These are phyloP conservation scores for Globisporangium camurandrum DNA, from an alignment of 352 stramenopile genomes.

Conservation along the genomic window DNA sequence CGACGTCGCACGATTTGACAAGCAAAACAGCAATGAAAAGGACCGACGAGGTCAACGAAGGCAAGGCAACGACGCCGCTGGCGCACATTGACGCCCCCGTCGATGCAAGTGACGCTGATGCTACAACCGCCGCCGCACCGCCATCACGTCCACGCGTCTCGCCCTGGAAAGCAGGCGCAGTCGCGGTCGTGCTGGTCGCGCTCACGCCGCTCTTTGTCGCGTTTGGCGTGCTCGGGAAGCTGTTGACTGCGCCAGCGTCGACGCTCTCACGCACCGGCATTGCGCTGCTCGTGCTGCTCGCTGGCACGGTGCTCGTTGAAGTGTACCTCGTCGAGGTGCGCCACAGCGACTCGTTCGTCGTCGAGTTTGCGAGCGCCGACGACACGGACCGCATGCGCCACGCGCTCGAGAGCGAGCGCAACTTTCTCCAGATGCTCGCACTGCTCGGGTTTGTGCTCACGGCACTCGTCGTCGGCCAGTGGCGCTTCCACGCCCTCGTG, in stretches of 20 bases:
- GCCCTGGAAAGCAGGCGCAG: constrained; percentile 13
- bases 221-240: constrained; percentile 30
- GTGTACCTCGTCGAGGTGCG: constrained; percentile 13
- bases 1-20: too few relatives aligned
- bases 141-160: constrained; percentile 17
- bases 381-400: constrained; percentile 5
- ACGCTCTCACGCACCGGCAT: constrained; percentile 17
- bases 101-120: background rate
- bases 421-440: constrained; percentile 5
- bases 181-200: constrained; percentile 19
- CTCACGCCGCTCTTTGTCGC: constrained; percentile 35
- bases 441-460: constrained; percentile 15
- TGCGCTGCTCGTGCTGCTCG: constrained; percentile 15
- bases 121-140: too few relatives aligned
- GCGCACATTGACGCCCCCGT: too few relatives aligned
- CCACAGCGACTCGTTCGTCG: constrained; percentile 3
- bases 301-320: constrained; percentile 13
- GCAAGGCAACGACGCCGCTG: too few relatives aligned
- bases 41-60: too few relatives aligned
- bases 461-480: constrained; percentile 36
- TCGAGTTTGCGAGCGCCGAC: background rate
- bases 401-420: constrained; percentile 1
- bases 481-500: constrained; percentile 31
- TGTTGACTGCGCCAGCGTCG: constrained; percentile 27
- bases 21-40: too few relatives aligned